Conservation (phyloP, 2,329 filamentous ascomycete species). For the Microdochium nivale region DNA sequence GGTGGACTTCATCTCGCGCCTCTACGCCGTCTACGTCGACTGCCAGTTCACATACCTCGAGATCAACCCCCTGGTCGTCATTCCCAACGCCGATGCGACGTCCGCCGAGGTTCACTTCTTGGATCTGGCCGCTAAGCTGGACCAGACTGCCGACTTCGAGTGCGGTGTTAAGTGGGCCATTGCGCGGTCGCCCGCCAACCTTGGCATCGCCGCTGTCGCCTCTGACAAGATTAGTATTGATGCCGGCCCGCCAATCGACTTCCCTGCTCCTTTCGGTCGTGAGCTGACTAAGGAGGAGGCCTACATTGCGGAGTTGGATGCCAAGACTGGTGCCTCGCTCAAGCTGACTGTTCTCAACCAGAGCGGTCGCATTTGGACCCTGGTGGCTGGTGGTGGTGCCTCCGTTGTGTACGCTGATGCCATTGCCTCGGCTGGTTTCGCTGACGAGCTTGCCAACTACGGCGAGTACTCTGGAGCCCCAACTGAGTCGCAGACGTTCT, state of each 20-base stretch:
- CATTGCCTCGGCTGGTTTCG: slow-evolving; percentile 92
- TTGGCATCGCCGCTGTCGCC: slow-evolving; percentile 67
- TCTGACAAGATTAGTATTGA: slow-evolving; percentile 80
- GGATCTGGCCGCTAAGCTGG: slow-evolving; percentile 95
- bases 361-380: slow-evolving; percentile 89
- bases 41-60: slow-evolving; percentile 99
- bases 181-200: slow-evolving; percentile 79
- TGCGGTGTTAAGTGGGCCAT: slow-evolving; percentile 99
- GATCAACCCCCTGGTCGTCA: slow-evolving; percentile 98
- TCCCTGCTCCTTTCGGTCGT: slow-evolving; percentile 97
- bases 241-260: slow-evolving; percentile 95
- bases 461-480: slow-evolving; percentile 99
- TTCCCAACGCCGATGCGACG: slow-evolving; percentile 86
- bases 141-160: slow-evolving; percentile 98
- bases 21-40: slow-evolving; percentile 98
- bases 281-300: slow-evolving; percentile 98
- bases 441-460: slow-evolving; percentile 96
- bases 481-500: slow-evolving; percentile 97
- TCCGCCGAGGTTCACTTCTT: slow-evolving; percentile 96
- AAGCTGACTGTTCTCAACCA: slow-evolving; percentile 96
- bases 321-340: slow-evolving; percentile 97
- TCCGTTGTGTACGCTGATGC: slow-evolving; percentile 98
- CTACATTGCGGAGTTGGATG: slow-evolving; percentile 97
- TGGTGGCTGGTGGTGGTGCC: slow-evolving; percentile 98
- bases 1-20: slow-evolving; percentile 95